Evolutionary conservation across 2,329 filamentous ascomycete genomes (phyloP), one percentile per base, ranked within the genome.

Genomic region (Fusarium oligoseptatum): DNA sequence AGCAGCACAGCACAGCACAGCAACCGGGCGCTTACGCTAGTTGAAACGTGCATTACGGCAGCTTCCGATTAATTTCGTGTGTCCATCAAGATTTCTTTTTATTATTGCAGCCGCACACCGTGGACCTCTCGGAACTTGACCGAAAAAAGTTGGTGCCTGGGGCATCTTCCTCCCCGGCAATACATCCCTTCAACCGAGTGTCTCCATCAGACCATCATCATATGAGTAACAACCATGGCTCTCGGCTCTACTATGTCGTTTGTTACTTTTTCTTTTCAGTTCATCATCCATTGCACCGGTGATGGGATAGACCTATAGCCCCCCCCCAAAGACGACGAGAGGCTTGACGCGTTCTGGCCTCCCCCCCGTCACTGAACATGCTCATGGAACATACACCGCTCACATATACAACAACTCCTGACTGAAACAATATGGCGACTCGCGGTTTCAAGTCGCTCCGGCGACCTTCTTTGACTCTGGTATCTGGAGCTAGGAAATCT

Each of bases 381-480:
- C 58, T 48, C 27, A 70, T 67, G 62, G 60, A 70, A 34, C 70
- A 58, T 27, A 68, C 56, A 58, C 58, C 60, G 64, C 27, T 32
- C 45, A 41, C 22, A 12, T 48, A 64, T 56, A 69, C 65, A 48
- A 66, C 60, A 74, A 70, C 66, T 41, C 34, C 27, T 36, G 60
- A 61, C n/a, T 48, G 64, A 43, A 61, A 36, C 15, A 63, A 48
- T 34, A 74, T 74, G 72, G 72, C 72, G 61, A 73, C 72, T 24
- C 74, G 72, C 39, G 57, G 55, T 62, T 65, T 74, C n/a, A 75
- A 74, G 56, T 75, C 72, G 72, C 72, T 74, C 17, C 72, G 72
- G 72, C 72, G 72, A 43, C 72, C 72, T 24, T 74, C 72, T 4
- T 67, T 70, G 15, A 70, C 52, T 20, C 27, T 74, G 14, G 62